Evolutionary conservation across 345 rosid genomes (phyloP), one percentile per base, ranked within the genome.

Genomic region (Salix brachista): DNA sequence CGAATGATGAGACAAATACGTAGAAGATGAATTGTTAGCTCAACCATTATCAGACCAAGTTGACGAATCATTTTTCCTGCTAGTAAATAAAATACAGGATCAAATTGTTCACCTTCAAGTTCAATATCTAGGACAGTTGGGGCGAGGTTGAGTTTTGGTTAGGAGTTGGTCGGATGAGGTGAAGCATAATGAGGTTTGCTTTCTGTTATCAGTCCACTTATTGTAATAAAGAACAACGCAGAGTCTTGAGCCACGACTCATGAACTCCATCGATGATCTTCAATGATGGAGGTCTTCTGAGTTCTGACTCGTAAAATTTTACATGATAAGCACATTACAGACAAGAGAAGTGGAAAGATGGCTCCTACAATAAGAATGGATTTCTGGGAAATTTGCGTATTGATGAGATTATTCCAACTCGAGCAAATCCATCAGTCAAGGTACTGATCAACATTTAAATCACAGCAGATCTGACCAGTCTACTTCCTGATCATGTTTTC

Each of bases 131-230:
- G 9, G 75, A 72, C 70, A 41, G 77, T 50, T 69, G 34, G 71
- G 54, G 62, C 11, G 26, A 50, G 67, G 76, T 82, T 78, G 82
- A 69, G 54, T 12, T 13, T 76, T 77, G 75, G 64, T 61, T 56
- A 42, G 60, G 78, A 58, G 83, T 81, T 71, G 86, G 84, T 81
- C 46, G 36, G 58, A 73, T 21, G 48, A 54, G 65, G n/a, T 17
- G 73, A 70, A 28, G 36, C 36, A 34, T 1, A 0, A 26, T 72
- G 4, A 41, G 25, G 36, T 16, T 5, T 8, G 10, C 19, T 56
- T n/a, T 56, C 62, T 56, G 62, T 9, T 56, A 10, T 9, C 11
- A 19, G 16, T 2, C 71, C 71, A 34, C 36, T 34, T 34, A 34
- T 4, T 54, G 2, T 8, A 19, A 19, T 19, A 16, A 52, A 19